Base-by-base conservation (phyloP, 345 rosid genomes). In the Ailanthus altissimus region DNA sequence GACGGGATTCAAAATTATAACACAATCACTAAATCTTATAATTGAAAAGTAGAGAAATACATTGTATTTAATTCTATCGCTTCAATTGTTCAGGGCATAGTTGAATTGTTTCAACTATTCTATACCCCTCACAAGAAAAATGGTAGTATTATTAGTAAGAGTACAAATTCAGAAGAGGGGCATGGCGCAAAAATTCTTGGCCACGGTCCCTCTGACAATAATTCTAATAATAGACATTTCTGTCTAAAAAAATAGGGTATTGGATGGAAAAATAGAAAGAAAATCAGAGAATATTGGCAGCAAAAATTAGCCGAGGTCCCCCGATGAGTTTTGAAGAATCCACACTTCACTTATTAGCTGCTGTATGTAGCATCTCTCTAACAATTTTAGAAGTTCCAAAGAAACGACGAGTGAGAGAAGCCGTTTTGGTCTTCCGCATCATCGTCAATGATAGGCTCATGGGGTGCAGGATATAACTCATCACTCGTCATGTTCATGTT, bases 321-420 rank as follows among this genome's bases (percentile, higher is more conserved):
- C 38, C 38, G 38, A 32, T 32, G 38, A 32, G 38, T 32, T 3
- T 32, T 32, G 38, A 1, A 32, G 1, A 32, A 32, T 32, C 38
- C 38, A 32, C 38, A 32, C 3, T 32, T 32, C 38, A 32, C 3
- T 32, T 32, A 32, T 32, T 32, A 32, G 38, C 38, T 1, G 38
- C 38, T 32, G 3, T n/a, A n/a, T n/a, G n/a, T n/a, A n/a, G n/a
- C n/a, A n/a, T n/a, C n/a, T n/a, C n/a, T n/a, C n/a, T 3, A 32
- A 18, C 21, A 56, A 56, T 49, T 7, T 81, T 64, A 84, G 67
- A 89, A 89, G 75, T 86, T 89, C 93, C 93, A 89, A 9, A 89
- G 88, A 81, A 86, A 87, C 36, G 90, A 89, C 47, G 77, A 23
- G 1, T 74, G 81, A 60, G 81, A 67, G 56, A 36, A 70, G 23